A percentile compares a stretch with the other conserved stretches of the same genome.
Evolutionary conservation across 2,329 filamentous ascomycete species (phyloP).

Genomic region (Cladosporium sp.): DNA sequence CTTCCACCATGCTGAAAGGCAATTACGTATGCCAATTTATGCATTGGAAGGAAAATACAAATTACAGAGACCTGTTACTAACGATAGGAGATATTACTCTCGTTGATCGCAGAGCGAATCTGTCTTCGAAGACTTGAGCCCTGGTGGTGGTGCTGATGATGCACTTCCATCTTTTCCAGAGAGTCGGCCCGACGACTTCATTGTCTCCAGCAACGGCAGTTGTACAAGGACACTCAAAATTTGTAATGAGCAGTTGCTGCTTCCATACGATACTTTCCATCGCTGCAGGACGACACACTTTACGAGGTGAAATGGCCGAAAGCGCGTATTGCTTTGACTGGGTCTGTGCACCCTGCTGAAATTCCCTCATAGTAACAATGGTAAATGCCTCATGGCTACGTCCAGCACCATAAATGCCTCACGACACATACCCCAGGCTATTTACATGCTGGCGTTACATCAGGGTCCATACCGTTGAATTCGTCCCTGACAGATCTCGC

Average conservation of each 20-base stretch:
- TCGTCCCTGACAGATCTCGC: background rate
- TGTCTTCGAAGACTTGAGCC: background rate
- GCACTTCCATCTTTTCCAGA: background rate
- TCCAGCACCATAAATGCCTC: conserved; percentile 7
- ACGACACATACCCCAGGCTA: background rate
- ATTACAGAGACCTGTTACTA: background rate
- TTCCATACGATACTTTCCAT: background rate
- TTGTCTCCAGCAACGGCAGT: background rate
- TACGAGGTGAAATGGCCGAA: background rate
- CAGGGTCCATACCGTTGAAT: background rate
- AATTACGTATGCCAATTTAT: background rate
- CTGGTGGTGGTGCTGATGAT: background rate
- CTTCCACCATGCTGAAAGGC: background rate
- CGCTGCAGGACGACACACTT: background rate
- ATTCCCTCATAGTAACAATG: conserved; percentile 11
- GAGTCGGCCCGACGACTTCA: background rate
- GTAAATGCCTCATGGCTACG: conserved; percentile 6
- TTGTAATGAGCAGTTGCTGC: background rate
- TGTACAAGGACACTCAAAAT: background rate
- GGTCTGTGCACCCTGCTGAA: background rate
- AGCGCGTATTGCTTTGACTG: background rate
- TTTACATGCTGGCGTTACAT: background rate
- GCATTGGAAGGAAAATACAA: background rate
- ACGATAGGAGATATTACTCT: background rate
- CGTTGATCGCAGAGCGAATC: background rate